These are phyloP conservation scores for Keithomyces neogunnii DNA, from an alignment of 2,329 filamentous ascomycete genomes.

Conservation along the genomic window DNA sequence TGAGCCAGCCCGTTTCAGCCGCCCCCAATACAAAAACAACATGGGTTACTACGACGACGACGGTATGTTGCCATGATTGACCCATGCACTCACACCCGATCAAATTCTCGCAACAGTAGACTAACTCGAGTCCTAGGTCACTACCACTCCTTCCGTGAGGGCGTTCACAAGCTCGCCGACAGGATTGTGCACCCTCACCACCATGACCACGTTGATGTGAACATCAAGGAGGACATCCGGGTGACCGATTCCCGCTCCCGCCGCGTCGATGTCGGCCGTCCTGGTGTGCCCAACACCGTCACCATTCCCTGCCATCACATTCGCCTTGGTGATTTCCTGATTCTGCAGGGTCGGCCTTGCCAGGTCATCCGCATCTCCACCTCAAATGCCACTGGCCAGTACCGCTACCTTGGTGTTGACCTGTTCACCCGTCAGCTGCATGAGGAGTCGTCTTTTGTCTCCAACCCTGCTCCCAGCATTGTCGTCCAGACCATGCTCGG, in stretches of 20 bases:
- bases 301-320: constrained; percentile 99
- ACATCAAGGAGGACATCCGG: constrained; percentile 24
- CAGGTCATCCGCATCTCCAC: constrained; percentile 99
- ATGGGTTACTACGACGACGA: constrained; percentile 61
- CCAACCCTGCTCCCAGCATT: constrained; percentile 92
- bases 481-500: constrained; percentile 99
- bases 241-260: constrained; percentile 19
- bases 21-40: constrained; percentile 39
- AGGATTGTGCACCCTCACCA: constrained; percentile 41
- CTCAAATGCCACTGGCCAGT: constrained; percentile 94
- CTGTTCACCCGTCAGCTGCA: constrained; percentile 99
- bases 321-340: constrained; percentile 95
- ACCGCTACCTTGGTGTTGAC: constrained; percentile 99
- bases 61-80: constrained; percentile 31
- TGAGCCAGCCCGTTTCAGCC: constrained; percentile 39
- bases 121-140: constrained; percentile 35
- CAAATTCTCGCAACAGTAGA: constrained; percentile 8
- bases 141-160: constrained; percentile 50
- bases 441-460: constrained; percentile 96
- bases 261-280: constrained; percentile 19
- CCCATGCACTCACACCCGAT: constrained; percentile 2
- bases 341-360: constrained; percentile 97
- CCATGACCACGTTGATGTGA: constrained; percentile 39
- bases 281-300: constrained; percentile 66
- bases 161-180: constrained; percentile 49